These are phyloP conservation scores for Raphanus sativus DNA, from an alignment of 345 rosid species.

Conservation along the genomic window DNA sequence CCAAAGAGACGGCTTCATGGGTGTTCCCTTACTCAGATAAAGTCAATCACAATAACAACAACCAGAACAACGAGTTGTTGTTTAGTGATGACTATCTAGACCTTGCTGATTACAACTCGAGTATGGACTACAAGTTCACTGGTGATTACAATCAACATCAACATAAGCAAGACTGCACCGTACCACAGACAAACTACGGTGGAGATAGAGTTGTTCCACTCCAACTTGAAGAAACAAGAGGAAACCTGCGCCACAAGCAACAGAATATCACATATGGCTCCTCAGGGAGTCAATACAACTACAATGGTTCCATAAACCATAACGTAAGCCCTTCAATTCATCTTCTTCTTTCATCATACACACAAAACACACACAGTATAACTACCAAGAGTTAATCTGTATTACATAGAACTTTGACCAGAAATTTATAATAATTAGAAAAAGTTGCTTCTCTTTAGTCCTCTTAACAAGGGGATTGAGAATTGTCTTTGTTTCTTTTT, in stretches of 20 bases:
- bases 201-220: constrained; percentile 79
- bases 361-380: background rate
- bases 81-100: constrained; percentile 67
- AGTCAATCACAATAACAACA: background rate
- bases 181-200: constrained; percentile 47
- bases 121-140: constrained; percentile 48
- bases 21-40: constrained; percentile 31
- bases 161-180: constrained; percentile 30
- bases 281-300: constrained; percentile 43
- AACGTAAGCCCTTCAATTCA: constrained; percentile 47
- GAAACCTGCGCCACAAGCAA: constrained; percentile 43
- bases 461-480: constrained; percentile 30
- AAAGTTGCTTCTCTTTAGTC: constrained; percentile 23
- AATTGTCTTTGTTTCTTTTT: constrained; percentile 29
- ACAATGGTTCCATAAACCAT: constrained; percentile 47
- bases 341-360: background rate
- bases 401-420: background rate
- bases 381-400: background rate
- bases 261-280: constrained; percentile 51
- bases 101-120: constrained; percentile 59
- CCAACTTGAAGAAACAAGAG: constrained; percentile 44
- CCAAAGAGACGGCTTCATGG: constrained; percentile 78
- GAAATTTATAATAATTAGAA: background rate
- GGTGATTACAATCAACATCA: constrained; percentile 38
- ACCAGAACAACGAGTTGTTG: constrained; percentile 42